Evolutionary conservation across 768 basidiomycete genomes (phyloP).

Genomic region (Tulasnella sp.): DNA sequence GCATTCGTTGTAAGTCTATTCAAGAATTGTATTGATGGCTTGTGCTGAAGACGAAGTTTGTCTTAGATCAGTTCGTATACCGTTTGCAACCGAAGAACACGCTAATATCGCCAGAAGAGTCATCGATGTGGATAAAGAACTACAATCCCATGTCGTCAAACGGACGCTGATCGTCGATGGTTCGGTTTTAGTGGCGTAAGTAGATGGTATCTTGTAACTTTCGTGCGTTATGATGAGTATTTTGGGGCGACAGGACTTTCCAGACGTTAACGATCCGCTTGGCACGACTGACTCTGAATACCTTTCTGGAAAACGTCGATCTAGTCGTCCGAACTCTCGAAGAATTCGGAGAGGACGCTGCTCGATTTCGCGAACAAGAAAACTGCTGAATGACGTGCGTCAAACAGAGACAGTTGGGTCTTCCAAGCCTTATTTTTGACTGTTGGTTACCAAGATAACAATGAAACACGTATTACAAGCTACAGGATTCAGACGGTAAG

Average conservation of each 20-base stretch:
- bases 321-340: slow-evolving; percentile 70
- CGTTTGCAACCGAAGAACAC: slow-evolving; percentile 61
- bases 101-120: slow-evolving; percentile 70
- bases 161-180: slow-evolving; percentile 55
- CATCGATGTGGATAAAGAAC: slow-evolving; percentile 77
- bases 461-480: too few relatives aligned
- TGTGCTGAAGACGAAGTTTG: neutral
- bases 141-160: slow-evolving; percentile 69
- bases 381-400: too few relatives aligned
- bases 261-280: slow-evolving; percentile 70
- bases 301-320: slow-evolving; percentile 81
- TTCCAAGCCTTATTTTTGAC: too few relatives aligned
- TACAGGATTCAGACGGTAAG: neutral
- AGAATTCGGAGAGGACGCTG: slow-evolving; percentile 63
- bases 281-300: slow-evolving; percentile 72
- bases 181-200: slow-evolving; percentile 64
- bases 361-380: neutral
- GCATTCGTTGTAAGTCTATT: neutral
- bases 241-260: slow-evolving; percentile 40
- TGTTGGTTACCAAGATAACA: too few relatives aligned
- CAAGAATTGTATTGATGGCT: neutral
- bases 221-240: too few relatives aligned
- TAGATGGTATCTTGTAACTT: slow-evolving; percentile 20
- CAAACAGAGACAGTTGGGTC: neutral
- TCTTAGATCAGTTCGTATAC: slow-evolving; percentile 57